These are phyloP conservation scores for Yamadazyma diddensiae DNA, from an alignment of 1,139 yeast genomes.

Conservation along the genomic window DNA sequence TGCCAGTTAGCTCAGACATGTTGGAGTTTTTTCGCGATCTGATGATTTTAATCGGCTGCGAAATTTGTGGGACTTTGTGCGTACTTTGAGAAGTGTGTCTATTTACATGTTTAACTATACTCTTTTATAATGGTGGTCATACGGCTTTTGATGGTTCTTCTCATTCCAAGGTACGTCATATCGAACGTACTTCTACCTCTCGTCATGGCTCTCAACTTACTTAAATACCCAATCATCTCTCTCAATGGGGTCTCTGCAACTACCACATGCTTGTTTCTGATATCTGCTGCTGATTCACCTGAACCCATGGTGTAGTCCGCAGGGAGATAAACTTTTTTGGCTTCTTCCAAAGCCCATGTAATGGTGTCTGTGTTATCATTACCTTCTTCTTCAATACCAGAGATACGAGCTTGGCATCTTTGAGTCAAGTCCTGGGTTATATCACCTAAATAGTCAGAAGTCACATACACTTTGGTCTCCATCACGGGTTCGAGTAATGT, in stretches of 20 bases:
- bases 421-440: constrained; percentile 74
- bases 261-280: constrained; percentile 51
- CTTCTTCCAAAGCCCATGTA: constrained; percentile 48
- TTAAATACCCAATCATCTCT: constrained; percentile 88
- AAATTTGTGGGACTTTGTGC: constrained; percentile 1
- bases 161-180: constrained; percentile 77
- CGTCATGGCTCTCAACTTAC: constrained; percentile 74
- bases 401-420: constrained; percentile 70
- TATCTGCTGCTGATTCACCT: constrained; percentile 14
- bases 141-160: constrained; percentile 51
- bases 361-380: constrained; percentile 37
- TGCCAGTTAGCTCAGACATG: constrained; percentile 3
- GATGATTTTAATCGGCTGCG: no score
- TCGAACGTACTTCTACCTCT: constrained; percentile 86
- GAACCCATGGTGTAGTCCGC: constrained; percentile 46
- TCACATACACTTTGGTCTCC: constrained; percentile 68
- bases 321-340: constrained; percentile 56
- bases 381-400: constrained; percentile 58
- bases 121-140: constrained; percentile 1
- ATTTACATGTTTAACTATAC: not conserved
- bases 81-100: not conserved
- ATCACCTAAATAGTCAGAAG: constrained; percentile 72
- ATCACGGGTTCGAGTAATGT: constrained; percentile 74
- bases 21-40: no score
- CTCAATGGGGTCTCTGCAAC: constrained; percentile 79